Percentiles rank a stretch among this genome's conserved stretches.
Evolutionary conservation across 75 land plant species (phyloP).

Genomic region (Adiantum capillusveneris): DNA sequence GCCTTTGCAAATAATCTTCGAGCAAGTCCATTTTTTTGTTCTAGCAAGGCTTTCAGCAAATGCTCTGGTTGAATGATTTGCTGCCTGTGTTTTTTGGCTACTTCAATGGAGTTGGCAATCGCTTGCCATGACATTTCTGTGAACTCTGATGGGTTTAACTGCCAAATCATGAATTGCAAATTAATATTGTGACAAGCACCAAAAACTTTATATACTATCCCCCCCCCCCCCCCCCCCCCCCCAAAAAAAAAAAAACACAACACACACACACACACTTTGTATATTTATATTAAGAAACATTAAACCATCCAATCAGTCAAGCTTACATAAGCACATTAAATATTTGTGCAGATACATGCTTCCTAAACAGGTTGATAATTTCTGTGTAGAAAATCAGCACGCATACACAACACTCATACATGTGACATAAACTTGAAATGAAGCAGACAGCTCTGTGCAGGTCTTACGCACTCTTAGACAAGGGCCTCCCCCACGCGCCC

Average conservation of each 20-base stretch:
- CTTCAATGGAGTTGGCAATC: constrained; percentile 55
- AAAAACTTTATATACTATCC: neutral
- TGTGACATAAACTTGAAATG: no score
- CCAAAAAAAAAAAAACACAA: neutral
- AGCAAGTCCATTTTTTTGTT: constrained; percentile 80
- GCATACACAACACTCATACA: no score
- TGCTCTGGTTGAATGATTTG: constrained; percentile 78
- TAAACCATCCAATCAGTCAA: no score
- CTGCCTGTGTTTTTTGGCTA: constrained; percentile 52
- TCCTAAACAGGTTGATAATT: no score
- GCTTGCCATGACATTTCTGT: constrained; percentile 84
- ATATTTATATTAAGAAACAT: no score
- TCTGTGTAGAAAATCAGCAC: no score
- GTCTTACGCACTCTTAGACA: no score
- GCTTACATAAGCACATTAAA: no score
- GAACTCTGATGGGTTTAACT: constrained; percentile 38
- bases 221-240: no score
- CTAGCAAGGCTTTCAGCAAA: constrained; percentile 70
- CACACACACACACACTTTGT: neutral
- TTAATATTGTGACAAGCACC: neutral
- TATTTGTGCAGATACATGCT: no score
- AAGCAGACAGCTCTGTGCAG: no score
- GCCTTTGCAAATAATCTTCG: constrained; percentile 63
- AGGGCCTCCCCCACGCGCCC: no score
- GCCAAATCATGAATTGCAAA: constrained; percentile 2